phyloP scores from a whole-genome alignment of 495 filamentous ascomycete genomes.

The Neohortaea acidophila region DNA sequence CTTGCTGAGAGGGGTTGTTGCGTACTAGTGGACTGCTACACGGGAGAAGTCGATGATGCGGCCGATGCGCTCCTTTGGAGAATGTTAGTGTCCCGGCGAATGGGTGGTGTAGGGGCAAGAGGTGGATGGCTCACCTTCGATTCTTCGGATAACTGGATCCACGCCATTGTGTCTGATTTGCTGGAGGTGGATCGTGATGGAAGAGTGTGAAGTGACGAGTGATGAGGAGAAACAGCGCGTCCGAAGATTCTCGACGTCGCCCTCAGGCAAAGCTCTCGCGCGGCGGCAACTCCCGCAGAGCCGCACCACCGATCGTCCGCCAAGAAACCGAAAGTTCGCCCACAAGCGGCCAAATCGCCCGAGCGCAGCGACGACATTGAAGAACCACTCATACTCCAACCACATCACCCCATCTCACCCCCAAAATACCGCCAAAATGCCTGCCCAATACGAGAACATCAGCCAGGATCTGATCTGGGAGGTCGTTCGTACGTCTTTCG shows the following conservation, averaged over 20 bases:
- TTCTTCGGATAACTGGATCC: conserved; percentile 84
- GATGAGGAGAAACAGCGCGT: neutral
- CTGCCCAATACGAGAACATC: conserved; percentile 35
- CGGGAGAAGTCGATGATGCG: conserved; percentile 87
- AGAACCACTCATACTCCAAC: too few species aligned
- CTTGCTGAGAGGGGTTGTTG: neutral
- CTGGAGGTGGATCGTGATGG: neutral
- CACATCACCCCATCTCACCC: conserved; percentile 1
- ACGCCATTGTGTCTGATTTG: conserved; percentile 8
- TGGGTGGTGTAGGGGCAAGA: too few species aligned
- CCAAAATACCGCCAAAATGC: conserved; percentile 26
- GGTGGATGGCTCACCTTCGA: conserved; percentile 51
- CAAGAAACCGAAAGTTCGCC: conserved; percentile 4
- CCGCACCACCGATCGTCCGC: neutral
- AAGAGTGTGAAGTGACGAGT: neutral
- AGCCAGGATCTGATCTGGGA: conserved; percentile 86
- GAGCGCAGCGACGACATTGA: neutral
- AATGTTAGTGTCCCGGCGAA: too few species aligned
- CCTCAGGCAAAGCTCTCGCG: neutral
- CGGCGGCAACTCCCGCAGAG: conserved; percentile 1
- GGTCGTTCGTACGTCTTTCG: conserved; percentile 55
- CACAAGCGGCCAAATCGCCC: neutral
- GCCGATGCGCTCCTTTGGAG: conserved; percentile 87
- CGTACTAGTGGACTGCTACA: conserved; percentile 93
- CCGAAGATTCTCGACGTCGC: neutral